Evolutionary conservation across 148 eudicot species (phyloP).

Genomic region (Amaranthus cruentus): DNA sequence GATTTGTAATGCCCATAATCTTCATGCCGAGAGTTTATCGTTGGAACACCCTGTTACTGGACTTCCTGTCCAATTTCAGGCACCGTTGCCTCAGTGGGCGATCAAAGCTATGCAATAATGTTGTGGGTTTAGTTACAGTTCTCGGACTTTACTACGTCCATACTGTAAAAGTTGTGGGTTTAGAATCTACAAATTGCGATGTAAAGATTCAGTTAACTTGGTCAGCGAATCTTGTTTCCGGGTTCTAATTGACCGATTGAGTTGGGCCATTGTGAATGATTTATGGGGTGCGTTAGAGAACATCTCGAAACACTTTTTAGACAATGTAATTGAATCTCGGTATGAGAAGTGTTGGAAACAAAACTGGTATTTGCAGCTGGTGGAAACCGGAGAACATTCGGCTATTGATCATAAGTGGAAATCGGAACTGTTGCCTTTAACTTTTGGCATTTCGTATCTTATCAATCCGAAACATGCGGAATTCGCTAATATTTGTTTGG

Average conservation of each 20-base stretch:
- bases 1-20: conserved; percentile 58
- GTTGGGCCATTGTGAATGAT: background rate
- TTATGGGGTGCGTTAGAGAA: background rate
- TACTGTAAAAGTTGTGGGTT: background rate
- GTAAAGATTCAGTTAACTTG: background rate
- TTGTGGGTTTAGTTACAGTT: background rate
- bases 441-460: background rate
- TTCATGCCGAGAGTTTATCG: conserved; percentile 85
- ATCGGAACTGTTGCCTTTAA: background rate
- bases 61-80: conserved; percentile 43
- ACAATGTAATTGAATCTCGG: background rate
- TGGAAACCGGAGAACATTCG: background rate
- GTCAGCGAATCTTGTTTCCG: background rate
- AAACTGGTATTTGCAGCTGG: background rate
- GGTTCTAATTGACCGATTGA: conserved; percentile 1
- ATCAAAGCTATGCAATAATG: conserved; percentile 31
- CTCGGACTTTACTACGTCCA: background rate
- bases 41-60: conserved; percentile 90
- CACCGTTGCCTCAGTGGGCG: conserved; percentile 85
- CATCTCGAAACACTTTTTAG: background rate
- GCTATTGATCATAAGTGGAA: background rate
- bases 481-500: background rate
- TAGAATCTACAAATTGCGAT: background rate
- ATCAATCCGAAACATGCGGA: background rate
- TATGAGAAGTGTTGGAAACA: background rate